These are phyloP conservation scores for Quercus ilex DNA, from an alignment of 306 rosid species.

Conservation along the genomic window DNA sequence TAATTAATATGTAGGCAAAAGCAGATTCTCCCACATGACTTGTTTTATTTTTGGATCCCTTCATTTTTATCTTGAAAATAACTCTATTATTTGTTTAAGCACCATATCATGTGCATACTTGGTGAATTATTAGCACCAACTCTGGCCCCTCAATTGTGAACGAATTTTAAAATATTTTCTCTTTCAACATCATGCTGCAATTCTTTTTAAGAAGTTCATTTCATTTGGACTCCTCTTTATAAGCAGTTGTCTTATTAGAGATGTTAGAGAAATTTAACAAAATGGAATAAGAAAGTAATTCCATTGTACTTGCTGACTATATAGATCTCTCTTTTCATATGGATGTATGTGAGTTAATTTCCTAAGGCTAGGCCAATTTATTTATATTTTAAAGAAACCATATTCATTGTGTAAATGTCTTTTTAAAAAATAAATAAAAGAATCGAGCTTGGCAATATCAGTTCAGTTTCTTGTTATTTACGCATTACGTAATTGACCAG, in stretches of 20 bases:
- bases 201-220: background rate
- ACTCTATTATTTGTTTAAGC: background rate
- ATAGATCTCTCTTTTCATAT: background rate
- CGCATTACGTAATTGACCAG: conserved; percentile 12
- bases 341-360: background rate
- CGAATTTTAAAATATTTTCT: background rate
- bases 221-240: background rate
- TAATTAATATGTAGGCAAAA: background rate
- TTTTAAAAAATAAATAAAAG: too few relatives aligned
- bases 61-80: background rate
- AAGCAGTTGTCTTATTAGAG: background rate
- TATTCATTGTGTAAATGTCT: background rate
- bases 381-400: background rate
- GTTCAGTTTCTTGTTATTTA: background rate
- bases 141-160: background rate
- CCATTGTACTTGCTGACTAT: background rate
- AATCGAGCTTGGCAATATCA: background rate
- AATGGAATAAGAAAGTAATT: background rate
- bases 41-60: background rate
- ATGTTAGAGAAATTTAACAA: background rate
- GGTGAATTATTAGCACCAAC: background rate
- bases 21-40: background rate
- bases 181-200: background rate
- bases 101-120: background rate
- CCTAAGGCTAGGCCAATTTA: background rate